Evolutionary conservation across 2,329 filamentous ascomycete species (phyloP).

Genomic region (Ophiostoma perfectum): DNA sequence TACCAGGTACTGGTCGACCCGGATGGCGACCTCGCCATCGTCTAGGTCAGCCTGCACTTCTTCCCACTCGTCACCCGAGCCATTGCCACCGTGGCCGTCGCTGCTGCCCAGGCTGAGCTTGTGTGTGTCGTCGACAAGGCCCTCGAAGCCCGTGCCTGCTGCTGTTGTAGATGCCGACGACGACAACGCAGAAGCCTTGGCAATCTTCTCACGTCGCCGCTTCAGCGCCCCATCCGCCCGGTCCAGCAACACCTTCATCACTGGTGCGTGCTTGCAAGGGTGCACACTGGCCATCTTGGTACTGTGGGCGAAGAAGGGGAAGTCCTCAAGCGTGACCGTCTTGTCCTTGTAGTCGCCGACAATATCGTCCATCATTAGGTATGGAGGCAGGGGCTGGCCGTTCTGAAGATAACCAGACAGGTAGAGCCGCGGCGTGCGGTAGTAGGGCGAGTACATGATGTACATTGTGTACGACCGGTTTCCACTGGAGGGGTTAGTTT

Average conservation of each 20-base stretch:
- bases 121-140: slow-evolving; percentile 22
- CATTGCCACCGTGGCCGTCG: slow-evolving; percentile 35
- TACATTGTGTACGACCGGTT: slow-evolving; percentile 95
- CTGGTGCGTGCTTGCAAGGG: slow-evolving; percentile 92
- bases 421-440: slow-evolving; percentile 91
- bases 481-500: slow-evolving; percentile 47
- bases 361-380: slow-evolving; percentile 39
- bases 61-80: slow-evolving; percentile 58
- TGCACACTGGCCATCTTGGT: slow-evolving; percentile 97
- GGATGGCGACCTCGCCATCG: slow-evolving; percentile 69
- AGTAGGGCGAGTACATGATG: slow-evolving; percentile 96
- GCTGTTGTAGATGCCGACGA: slow-evolving; percentile 32
- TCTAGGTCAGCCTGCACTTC: slow-evolving; percentile 59
- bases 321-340: slow-evolving; percentile 96
- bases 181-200: slow-evolving; percentile 49
- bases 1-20: slow-evolving; percentile 83
- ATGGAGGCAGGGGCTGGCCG: slow-evolving; percentile 50
- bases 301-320: slow-evolving; percentile 84
- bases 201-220: slow-evolving; percentile 74
- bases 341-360: slow-evolving; percentile 52
- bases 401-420: slow-evolving; percentile 80
- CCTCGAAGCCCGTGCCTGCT: slow-evolving; percentile 34
- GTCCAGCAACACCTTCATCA: slow-evolving; percentile 97
- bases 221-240: slow-evolving; percentile 91
- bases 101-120: slow-evolving; percentile 17